Evolutionary conservation across 495 filamentous ascomycete species (phyloP), one percentile per base, ranked within the genome.

Genomic region (Xylaria curta): DNA sequence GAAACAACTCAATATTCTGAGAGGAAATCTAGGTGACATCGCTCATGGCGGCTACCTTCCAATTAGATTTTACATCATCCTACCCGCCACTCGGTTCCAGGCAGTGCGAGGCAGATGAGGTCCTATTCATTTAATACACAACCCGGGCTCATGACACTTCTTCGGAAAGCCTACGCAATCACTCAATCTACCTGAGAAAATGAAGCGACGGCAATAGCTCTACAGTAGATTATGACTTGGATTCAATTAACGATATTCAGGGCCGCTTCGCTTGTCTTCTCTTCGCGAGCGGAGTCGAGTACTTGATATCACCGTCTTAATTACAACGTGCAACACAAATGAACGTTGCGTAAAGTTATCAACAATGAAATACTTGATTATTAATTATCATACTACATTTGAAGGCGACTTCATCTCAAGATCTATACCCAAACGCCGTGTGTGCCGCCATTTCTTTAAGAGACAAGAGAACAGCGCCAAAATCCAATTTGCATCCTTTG

Each of bases 401-500:
- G 63, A 66, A 66, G 46, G 63, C 46, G 44, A 40, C 17, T 38
- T 38, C 4, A n/a, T 56, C 47, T 67, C 49, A 13, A 40, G 65
- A 42, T 56, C 65, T 56, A 54, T 19, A 56, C 36, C 15, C 65
- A 36, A 36, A 46, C 49, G 5, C 64, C 47, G 17, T 1, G n/a
- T 40, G 40, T 54, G 65, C 65, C 51, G 31, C 36, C n/a, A 58
- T 56, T 31, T 17, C 46, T 10, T 6, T 6, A 21, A 28, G 0
- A 60, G 15, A 59, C 15, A 47, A 26, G 12, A 67, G 13, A 17
- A 21, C 28, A 10, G 31, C n/a, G 21, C 19, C 10, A 24, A 68
- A 31, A 46, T 28, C 31, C 10, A 60, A 36, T 17, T n/a, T 10
- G 58, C 17, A 60, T 66, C 63, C 63, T 46, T 53, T 26, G 13